A percentile compares a stretch with the other conserved stretches of the same genome.
Evolutionary conservation across 768 basidiomycete species (phyloP).

Genomic region (Leccinum rimulosum): DNA sequence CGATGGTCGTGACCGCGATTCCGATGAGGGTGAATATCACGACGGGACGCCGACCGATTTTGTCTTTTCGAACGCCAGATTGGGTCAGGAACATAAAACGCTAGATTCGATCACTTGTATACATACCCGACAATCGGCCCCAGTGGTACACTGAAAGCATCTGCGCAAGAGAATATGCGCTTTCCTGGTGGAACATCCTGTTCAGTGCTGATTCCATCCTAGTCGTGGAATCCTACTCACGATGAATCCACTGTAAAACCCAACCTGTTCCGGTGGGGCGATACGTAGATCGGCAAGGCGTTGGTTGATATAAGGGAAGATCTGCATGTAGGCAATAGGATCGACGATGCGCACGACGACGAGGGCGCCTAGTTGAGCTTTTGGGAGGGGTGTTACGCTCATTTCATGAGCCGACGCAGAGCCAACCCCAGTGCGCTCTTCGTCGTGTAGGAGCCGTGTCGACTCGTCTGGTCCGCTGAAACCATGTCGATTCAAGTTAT

Average conservation of each 20-base stretch:
- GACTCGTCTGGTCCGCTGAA: not conserved
- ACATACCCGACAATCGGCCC: conserved; percentile 9
- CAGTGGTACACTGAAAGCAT: conserved; percentile 8
- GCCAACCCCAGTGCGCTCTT: not conserved
- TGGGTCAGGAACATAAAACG: not conserved
- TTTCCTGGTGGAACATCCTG: not conserved
- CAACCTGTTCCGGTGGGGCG: conserved; percentile 5
- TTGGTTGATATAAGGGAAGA: conserved; percentile 11
- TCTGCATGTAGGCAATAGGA: conserved; percentile 4
- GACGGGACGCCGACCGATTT: conserved; percentile 5
- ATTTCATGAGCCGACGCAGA: not conserved
- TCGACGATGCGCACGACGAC: not conserved
- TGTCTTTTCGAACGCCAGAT: not conserved
- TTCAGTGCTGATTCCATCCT: not conserved
- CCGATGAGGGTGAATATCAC: conserved; percentile 2
- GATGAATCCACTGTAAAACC: conserved; percentile 8
- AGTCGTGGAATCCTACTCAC: not conserved
- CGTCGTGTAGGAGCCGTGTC: conserved; percentile 2
- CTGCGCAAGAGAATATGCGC: conserved; percentile 2
- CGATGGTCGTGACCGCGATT: conserved; percentile 2
- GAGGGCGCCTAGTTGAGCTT: conserved; percentile 2
- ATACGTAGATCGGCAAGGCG: conserved; percentile 2
- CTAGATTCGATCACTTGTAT: not conserved
- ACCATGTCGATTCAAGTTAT: not conserved
- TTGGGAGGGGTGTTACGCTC: not conserved